Evolutionary conservation across 2,329 filamentous ascomycete genomes (phyloP).

Genomic region (Ophiocordyceps australis): DNA sequence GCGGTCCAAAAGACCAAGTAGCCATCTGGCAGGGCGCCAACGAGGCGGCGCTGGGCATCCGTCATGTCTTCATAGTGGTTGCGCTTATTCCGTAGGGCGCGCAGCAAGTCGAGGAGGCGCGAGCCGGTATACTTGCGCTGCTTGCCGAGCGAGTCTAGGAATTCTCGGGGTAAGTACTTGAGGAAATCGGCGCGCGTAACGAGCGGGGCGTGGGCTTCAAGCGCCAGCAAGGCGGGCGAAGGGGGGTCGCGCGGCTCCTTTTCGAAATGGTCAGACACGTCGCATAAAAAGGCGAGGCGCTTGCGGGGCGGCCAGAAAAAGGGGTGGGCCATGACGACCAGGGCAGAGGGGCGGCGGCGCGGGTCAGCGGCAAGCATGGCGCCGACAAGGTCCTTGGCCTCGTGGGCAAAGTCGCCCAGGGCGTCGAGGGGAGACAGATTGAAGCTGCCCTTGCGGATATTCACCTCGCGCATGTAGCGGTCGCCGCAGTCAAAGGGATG

Average conservation of each 20-base stretch:
- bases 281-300: conserved; percentile 80
- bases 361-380: conserved; percentile 52
- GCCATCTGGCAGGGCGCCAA: conserved; percentile 60
- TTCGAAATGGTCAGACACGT: conserved; percentile 92
- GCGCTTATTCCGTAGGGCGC: conserved; percentile 85
- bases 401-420: conserved; percentile 68
- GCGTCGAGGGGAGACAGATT: conserved; percentile 52
- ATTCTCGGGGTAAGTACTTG: conserved; percentile 54
- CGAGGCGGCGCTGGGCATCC: conserved; percentile 48
- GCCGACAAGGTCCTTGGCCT: conserved; percentile 72
- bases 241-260: conserved; percentile 76
- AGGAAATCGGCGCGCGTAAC: conserved; percentile 62
- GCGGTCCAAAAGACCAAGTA: conserved; percentile 74
- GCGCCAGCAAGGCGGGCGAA: conserved; percentile 42
- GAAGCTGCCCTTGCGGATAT: conserved; percentile 82
- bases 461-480: conserved; percentile 88
- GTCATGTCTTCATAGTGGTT: conserved; percentile 98
- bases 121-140: conserved; percentile 87
- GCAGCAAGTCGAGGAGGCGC: conserved; percentile 67
- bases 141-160: conserved; percentile 79
- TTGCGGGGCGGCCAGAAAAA: conserved; percentile 95
- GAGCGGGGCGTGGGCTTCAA: conserved; percentile 32
- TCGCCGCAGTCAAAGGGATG: conserved; percentile 93
- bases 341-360: conserved; percentile 47
- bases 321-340: conserved; percentile 73